These are phyloP conservation scores for Alternaria arbusti DNA, from an alignment of 2,329 filamentous ascomycete genomes.

Conservation along the genomic window DNA sequence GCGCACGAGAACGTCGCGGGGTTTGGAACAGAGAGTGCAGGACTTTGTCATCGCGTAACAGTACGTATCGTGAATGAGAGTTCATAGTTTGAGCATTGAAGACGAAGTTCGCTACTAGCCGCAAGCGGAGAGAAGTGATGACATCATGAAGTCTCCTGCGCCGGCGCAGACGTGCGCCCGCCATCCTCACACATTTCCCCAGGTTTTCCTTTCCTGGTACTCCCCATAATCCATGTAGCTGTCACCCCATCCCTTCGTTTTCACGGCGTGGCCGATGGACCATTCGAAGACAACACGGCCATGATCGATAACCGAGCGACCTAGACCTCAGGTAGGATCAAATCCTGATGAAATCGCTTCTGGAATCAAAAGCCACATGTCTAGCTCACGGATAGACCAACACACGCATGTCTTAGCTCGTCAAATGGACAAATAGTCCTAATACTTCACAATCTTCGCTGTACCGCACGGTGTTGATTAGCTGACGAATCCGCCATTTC, in stretches of 20 bases:
- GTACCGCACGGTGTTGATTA: no score
- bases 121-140: constrained; percentile 3
- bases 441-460: no score
- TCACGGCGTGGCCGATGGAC: neutral
- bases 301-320: no score
- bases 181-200: neutral
- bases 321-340: no score
- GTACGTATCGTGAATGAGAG: neutral
- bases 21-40: constrained; percentile 50
- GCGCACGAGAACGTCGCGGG: constrained; percentile 50
- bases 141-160: constrained; percentile 11
- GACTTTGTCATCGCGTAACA: constrained; percentile 38
- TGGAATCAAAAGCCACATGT: no score
- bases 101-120: neutral
- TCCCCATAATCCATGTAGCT: neutral
- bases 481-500: no score
- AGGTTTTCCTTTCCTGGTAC: neutral
- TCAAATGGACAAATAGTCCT: no score
- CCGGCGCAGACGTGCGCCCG: neutral
- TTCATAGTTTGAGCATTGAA: neutral
- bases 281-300: neutral
- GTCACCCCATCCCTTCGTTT: constrained; percentile 2
- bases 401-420: no score
- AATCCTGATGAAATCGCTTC: no score
- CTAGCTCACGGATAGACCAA: no score